Percentiles rank a stretch among this genome's conserved stretches.
Conservation (phyloP, 2,329 filamentous ascomycete species). For the Apiospora arundinis region DNA sequence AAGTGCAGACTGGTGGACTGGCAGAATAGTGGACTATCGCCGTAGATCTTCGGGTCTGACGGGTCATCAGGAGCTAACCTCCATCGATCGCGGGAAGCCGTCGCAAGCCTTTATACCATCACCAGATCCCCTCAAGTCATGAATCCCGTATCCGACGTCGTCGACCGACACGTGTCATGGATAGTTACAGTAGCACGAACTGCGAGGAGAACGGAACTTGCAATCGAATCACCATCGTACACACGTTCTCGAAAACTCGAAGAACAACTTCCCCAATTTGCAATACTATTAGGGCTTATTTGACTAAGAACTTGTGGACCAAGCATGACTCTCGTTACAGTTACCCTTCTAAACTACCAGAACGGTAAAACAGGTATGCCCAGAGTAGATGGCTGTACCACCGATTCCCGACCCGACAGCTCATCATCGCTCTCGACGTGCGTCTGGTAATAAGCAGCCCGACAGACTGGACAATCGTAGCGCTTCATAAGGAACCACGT, state of each 20-base stretch:
- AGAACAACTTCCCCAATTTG: too few species aligned
- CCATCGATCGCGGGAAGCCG: background rate
- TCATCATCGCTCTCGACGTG: slow-evolving; percentile 23
- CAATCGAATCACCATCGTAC: background rate
- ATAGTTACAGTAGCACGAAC: too few species aligned
- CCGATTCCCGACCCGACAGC: background rate
- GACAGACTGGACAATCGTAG: slow-evolving; percentile 48
- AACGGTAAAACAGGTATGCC: slow-evolving; percentile 28
- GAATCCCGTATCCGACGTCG: background rate
- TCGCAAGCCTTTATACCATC: too few species aligned
- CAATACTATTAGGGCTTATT: background rate
- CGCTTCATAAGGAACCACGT: slow-evolving; percentile 47
- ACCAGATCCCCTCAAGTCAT: background rate
- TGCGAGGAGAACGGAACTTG: background rate
- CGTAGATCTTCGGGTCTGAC: slow-evolving; percentile 1
- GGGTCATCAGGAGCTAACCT: slow-evolving; percentile 18
- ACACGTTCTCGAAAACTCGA: background rate
- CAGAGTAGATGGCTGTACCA: slow-evolving; percentile 20
- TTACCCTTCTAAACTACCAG: slow-evolving; percentile 24
- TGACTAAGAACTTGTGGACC: background rate
- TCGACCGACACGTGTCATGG: background rate
- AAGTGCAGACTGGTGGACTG: background rate
- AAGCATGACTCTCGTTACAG: background rate
- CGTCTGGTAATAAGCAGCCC: slow-evolving; percentile 37
- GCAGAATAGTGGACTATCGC: background rate